Evolutionary conservation across 139 green algal genomes (phyloP).

Genomic region (Micromonas commoda): DNA sequence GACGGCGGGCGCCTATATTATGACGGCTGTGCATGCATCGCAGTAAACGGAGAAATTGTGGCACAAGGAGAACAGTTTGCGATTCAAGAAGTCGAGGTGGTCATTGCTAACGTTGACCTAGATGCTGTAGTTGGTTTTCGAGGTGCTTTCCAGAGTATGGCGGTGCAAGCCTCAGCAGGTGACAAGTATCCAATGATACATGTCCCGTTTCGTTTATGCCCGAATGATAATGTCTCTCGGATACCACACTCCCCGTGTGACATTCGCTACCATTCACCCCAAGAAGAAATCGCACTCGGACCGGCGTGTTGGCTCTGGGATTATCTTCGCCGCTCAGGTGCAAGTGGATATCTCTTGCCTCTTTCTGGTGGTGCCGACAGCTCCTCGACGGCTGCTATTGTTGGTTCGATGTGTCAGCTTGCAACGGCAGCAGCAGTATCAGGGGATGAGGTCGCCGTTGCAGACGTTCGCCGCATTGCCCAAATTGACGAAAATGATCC

Average conservation of each 20-base stretch:
- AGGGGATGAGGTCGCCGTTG: conserved; percentile 52
- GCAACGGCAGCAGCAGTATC: conserved; percentile 39
- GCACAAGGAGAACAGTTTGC: conserved; percentile 74
- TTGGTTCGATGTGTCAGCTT: conserved; percentile 93
- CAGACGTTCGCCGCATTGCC: conserved; percentile 53
- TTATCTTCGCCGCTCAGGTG: conserved; percentile 78
- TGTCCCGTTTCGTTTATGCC: conserved; percentile 4
- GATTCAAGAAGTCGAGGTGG: conserved; percentile 71
- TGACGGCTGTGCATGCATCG: conserved; percentile 58
- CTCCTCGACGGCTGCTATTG: conserved; percentile 76
- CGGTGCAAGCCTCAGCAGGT: background rate
- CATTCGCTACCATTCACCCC: conserved; percentile 43
- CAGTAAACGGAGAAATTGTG: conserved; percentile 82
- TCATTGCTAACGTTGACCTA: conserved; percentile 83
- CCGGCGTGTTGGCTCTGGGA: conserved; percentile 98
- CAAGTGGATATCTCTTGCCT: conserved; percentile 82
- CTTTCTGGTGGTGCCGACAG: conserved; percentile 75
- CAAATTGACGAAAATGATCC: conserved; percentile 35
- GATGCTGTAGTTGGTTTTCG: conserved; percentile 76
- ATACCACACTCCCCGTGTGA: background rate
- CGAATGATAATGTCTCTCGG: background rate
- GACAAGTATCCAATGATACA: background rate
- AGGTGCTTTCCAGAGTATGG: conserved; percentile 12
- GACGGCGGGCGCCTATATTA: conserved; percentile 94
- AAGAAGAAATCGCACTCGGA: conserved; percentile 91